Percentiles rank a stretch among this genome's conserved stretches.
These are phyloP conservation scores for Colletotrichum siamense DNA, from an alignment of 2,329 filamentous ascomycete genomes.

Conservation along the genomic window DNA sequence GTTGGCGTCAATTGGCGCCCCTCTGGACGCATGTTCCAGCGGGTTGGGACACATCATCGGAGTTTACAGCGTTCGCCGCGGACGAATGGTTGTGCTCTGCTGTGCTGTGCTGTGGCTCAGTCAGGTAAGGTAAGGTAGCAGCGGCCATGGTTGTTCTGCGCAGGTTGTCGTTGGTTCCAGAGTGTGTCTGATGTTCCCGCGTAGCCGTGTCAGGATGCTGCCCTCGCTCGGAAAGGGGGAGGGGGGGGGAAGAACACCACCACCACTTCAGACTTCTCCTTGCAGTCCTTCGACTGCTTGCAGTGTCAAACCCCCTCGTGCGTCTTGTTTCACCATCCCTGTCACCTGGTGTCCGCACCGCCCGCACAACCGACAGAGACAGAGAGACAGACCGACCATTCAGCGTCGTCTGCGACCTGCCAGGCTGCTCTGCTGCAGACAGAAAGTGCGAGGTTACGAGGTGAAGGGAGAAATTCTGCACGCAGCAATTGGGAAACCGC, in stretches of 20 bases:
- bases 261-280: background rate
- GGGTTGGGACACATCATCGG: background rate
- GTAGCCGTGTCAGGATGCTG: constrained; percentile 13
- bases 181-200: constrained; percentile 22
- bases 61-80: background rate
- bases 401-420: background rate
- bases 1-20: background rate
- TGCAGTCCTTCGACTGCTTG: background rate
- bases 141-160: background rate
- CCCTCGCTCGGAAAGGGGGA: background rate
- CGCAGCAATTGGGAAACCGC: background rate
- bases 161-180: constrained; percentile 18
- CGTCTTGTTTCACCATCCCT: constrained; percentile 15
- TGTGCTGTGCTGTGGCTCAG: background rate
- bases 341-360: background rate
- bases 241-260: background rate
- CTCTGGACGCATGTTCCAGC: background rate
- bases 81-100: background rate
- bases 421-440: background rate
- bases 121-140: background rate
- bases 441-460: background rate
- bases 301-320: background rate
- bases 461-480: background rate
- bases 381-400: background rate
- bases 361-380: background rate